Evolutionary conservation across 768 basidiomycete genomes (phyloP), one percentile per base, ranked within the genome.

Genomic region (Rhodotorula graminis): DNA sequence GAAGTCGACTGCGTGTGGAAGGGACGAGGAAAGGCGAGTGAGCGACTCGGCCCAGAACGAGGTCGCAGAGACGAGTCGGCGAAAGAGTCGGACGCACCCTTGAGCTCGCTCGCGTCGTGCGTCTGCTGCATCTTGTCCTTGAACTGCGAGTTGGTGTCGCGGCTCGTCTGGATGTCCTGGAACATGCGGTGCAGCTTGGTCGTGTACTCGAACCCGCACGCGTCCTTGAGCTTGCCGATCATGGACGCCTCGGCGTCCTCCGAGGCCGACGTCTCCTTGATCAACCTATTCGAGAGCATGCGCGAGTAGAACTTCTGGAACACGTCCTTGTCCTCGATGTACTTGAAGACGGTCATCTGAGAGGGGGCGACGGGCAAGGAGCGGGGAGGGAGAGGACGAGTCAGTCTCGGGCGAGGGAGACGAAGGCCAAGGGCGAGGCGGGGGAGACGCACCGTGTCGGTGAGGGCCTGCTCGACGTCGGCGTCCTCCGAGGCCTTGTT

Each of bases 231-330:
- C 82, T 96, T 97, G 62, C 92, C 90, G 77, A 97, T 96, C 95
- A 99, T 99, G 81, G 90, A 93, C 37, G 91, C 89, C 80, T 99
- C 95, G 62, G 89, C 90, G 81, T 99, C 95, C 77, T 97, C 94
- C 5, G 94, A 97, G 14, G 92, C 91, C 19, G 93, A 97, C 6
- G 90, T 88, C 21, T 88, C 87, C 76, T 91, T 88, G 76, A 99
- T 92, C 37, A 99, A 87, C 72, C 95, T 92, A 80, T 91, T 91
- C 49, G 91, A 91, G 33, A 98, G 82, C 81, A 92, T 94, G 74
- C 92, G 95, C 25, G 90, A 90, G 83, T 99, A 98, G 85, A 95
- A 98, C 27, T 90, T 90, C 80, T 95, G 93, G 88, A 97, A 99
- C 21, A 98, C 92, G 76, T 99, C 95, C 84, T 96, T 96, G 84